A percentile compares a stretch with the other conserved stretches of the same genome.
These are phyloP conservation scores for Penicillium canariense DNA, from an alignment of 495 filamentous ascomycete genomes.

Conservation along the genomic window DNA sequence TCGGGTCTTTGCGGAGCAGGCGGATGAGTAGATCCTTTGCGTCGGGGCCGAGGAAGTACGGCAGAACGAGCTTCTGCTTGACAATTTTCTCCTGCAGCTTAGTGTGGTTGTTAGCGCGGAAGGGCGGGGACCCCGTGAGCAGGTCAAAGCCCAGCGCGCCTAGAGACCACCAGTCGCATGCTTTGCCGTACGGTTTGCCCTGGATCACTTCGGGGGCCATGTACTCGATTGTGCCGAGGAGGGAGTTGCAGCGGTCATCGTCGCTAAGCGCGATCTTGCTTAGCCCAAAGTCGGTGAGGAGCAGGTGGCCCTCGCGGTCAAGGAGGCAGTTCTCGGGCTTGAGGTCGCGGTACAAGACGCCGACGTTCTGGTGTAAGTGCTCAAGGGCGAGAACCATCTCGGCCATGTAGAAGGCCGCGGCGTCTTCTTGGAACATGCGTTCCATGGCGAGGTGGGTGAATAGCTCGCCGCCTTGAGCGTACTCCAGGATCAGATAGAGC, in stretches of 20 bases:
- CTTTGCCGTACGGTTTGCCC: slow-evolving; percentile 79
- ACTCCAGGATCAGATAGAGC: slow-evolving; percentile 95
- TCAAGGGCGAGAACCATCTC: slow-evolving; percentile 93
- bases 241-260: slow-evolving; percentile 75
- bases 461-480: slow-evolving; percentile 94
- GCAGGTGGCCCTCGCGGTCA: slow-evolving; percentile 84
- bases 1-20: slow-evolving; percentile 84
- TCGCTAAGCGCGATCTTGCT: slow-evolving; percentile 89
- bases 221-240: slow-evolving; percentile 91
- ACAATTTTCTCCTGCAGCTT: slow-evolving; percentile 93
- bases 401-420: slow-evolving; percentile 95
- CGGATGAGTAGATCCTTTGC: slow-evolving; percentile 90
- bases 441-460: slow-evolving; percentile 88
- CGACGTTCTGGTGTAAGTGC: slow-evolving; percentile 85
- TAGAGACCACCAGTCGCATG: slow-evolving; percentile 98
- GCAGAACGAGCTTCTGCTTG: slow-evolving; percentile 80
- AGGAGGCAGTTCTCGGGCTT: slow-evolving; percentile 98
- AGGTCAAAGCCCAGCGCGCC: slow-evolving; percentile 90
- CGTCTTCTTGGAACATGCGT: slow-evolving; percentile 85
- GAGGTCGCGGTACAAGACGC: slow-evolving; percentile 93
- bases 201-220: slow-evolving; percentile 95
- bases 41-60: slow-evolving; percentile 84
- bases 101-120: slow-evolving; percentile 81
- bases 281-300: slow-evolving; percentile 95
- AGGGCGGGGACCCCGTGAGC: slow-evolving; percentile 85